Evolutionary conservation across 345 rosid genomes (phyloP), one percentile per base, ranked within the genome.

Genomic region (Zanthoxylum bungeanum): DNA sequence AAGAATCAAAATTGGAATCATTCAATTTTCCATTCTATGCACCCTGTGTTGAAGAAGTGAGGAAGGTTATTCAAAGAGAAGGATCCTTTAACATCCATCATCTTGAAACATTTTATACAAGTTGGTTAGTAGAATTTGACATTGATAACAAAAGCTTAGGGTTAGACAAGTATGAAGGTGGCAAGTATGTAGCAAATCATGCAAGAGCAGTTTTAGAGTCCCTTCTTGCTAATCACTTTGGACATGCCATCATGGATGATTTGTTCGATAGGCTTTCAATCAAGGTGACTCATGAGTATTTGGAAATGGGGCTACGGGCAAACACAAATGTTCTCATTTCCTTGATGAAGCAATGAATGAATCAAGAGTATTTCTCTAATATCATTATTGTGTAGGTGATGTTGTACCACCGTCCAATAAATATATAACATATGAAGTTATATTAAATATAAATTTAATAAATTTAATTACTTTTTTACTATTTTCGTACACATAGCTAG

Each of bases 181-280:
- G 57, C 4, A 47, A 65, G 57, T 2, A 8, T 17, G 27, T 30
- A 1, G 39, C 62, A 5, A 28, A 27, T 1, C 0, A 0, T 14
- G 0, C 16, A 7, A 50, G 77, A 74, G 51, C 77, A 6, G 19
- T n/a, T 10, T 1, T 0, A 2, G 72, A 74, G 2, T 10, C 72
- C 10, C 4, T 74, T 7, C 8, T 74, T 6, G 19, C 22, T 2
- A 74, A 11, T 25, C 72, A 66, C 59, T 74, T 74, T 9, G 77
- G 77, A 25, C 17, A 58, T 17, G 52, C 49, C 1, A 4, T 66
- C 39, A 47, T 73, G 3, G 76, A 64, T 22, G 31, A 34, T 24
- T 17, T 73, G 4, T 66, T 65, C 34, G n/a, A 0, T 1, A 47
- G 60, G 24, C 10, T 10, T 17, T 53, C 71, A 10, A 7, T 4